Base-by-base conservation (phyloP, 2,329 filamentous ascomycete genomes). In the Aspergillus viridinutans region DNA sequence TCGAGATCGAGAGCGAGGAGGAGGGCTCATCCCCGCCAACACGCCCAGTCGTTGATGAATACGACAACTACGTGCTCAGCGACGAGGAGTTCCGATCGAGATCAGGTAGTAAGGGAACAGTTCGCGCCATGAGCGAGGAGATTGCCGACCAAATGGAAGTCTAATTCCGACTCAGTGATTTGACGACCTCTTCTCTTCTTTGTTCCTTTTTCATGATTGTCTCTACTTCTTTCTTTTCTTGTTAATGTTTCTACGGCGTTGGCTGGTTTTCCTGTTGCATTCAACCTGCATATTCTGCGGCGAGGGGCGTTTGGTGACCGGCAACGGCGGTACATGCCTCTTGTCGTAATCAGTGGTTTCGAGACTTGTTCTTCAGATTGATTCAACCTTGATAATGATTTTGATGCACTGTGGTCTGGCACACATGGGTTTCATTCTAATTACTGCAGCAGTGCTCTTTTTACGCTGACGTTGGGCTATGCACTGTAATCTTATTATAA, bases 131-230 rank as follows among this genome's bases (percentile, higher is more conserved):
- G 76, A 82, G 80, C 60, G 80, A 83, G 66, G 78, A 82, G 55
- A 75, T 83, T 54, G 75, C 78, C 50, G 81, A 82, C 50, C 73
- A 73, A 10, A 81, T 83, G 78, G 81, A 83, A 60, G 73, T 83
- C 50, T 82, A 67, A 72, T 57, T 47, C n/a, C 28, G 26, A 49
- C 57, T 47, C 7, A 42, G 38, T 10, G 23, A 55, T 45, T 38
- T 48, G 29, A 55, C 2, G 6, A 17, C 32, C 32, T 58, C 29
- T 32, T 52, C 60, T 25, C 56, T 55, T 55, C 59, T 32, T 61
- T 60, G 54, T 58, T 58, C 58, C 52, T 48, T 64, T 23, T 49
- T 62, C 43, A 45, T 53, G 20, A 52, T 49, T 50, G 54, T 48
- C 48, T 28, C 45, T 32, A 49, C 9, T 51, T 48, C 32, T 53